Evolutionary conservation across 441 rosid genomes (phyloP), one percentile per base, ranked within the genome.

Genomic region (Adansonia rubrostipa): DNA sequence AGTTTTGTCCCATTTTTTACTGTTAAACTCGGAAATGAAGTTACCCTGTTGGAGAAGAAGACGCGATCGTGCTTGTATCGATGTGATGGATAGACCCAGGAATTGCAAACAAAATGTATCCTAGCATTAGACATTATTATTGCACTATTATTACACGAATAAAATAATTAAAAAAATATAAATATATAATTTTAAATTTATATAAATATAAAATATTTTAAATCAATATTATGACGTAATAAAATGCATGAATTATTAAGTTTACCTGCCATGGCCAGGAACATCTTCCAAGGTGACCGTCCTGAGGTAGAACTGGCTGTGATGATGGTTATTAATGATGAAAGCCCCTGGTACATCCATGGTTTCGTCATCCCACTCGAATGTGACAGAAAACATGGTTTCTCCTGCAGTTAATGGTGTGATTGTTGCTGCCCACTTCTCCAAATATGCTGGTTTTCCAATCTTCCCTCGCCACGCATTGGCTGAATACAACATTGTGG

Each of bases 21-120:
- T 64, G 47, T 14, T 14, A 24, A 64, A 33, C 6, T 40, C 44
- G 71, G 17, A 44, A 42, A 42, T 8, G 24, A 74, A 62, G 65
- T 80, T 88, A 94, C 98, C 97, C 93, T 87, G 87, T 92, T 92
- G 8, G 94, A 89, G 85, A 93, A 95, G 91, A 93, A 95, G 10
- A 90, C 88, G 28, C 98, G 91, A 79, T 87, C 81, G 36, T 87
- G 86, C 57, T 88, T 81, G 89, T 92, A 92, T 1, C 88, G 78
- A 73, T 85, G 93, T 2, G 80, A 62, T 0, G 98, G 97, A 74
- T 95, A 95, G 40, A 95, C 92, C 98, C 98, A 95, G n/a, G 97
- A 93, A 81, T 90, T 91, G 87, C 98, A 93, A 71, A 88, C 77
- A 75, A 93, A 93, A 80, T 92, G 91, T 17, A 90, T 48, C 33